Evolutionary conservation across 2,329 filamentous ascomycete species (phyloP).

Genomic region (Pseudocercospora fuligena): DNA sequence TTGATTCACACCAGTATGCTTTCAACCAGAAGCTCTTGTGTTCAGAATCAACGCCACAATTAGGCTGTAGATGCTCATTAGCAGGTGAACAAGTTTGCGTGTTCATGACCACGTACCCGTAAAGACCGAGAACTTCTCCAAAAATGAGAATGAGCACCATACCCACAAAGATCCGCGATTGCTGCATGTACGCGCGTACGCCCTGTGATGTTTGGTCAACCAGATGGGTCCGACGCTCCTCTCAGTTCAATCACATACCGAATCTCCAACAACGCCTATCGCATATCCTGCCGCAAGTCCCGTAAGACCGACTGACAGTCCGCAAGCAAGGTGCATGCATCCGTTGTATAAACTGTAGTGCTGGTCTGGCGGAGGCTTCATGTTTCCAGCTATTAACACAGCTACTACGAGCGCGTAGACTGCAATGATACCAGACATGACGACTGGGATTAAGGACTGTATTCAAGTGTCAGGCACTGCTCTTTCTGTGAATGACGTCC

Average conservation of each 20-base stretch:
- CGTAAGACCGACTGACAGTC: slow-evolving; percentile 87
- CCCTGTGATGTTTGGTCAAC: slow-evolving; percentile 52
- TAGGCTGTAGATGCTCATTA: slow-evolving; percentile 59
- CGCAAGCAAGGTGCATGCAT: slow-evolving; percentile 91
- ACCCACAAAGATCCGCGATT: slow-evolving; percentile 94
- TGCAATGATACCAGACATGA: slow-evolving; percentile 99
- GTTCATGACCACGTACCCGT: slow-evolving; percentile 69
- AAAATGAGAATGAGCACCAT: slow-evolving; percentile 99
- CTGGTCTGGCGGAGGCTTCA: slow-evolving; percentile 70
- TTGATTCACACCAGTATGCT: neutral
- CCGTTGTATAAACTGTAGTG: slow-evolving; percentile 87
- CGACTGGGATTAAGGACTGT: slow-evolving; percentile 81
- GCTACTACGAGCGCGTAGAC: slow-evolving; percentile 97
- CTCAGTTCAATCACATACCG: slow-evolving; percentile 55
- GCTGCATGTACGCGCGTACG: slow-evolving; percentile 93
- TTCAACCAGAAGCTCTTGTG: slow-evolving; percentile 55
- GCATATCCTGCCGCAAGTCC: slow-evolving; percentile 94
- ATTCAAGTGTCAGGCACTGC: slow-evolving; percentile 30
- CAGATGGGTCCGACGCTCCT: neutral
- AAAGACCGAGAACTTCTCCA: slow-evolving; percentile 93
- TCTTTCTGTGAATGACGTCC: slow-evolving; percentile 25
- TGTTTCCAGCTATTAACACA: slow-evolving; percentile 90
- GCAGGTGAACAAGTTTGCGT: neutral
- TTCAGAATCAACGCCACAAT: slow-evolving; percentile 94
- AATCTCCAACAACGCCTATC: slow-evolving; percentile 94